These are phyloP conservation scores for Phoma sp. DNA, from an alignment of 2,329 filamentous ascomycete genomes.

Conservation along the genomic window DNA sequence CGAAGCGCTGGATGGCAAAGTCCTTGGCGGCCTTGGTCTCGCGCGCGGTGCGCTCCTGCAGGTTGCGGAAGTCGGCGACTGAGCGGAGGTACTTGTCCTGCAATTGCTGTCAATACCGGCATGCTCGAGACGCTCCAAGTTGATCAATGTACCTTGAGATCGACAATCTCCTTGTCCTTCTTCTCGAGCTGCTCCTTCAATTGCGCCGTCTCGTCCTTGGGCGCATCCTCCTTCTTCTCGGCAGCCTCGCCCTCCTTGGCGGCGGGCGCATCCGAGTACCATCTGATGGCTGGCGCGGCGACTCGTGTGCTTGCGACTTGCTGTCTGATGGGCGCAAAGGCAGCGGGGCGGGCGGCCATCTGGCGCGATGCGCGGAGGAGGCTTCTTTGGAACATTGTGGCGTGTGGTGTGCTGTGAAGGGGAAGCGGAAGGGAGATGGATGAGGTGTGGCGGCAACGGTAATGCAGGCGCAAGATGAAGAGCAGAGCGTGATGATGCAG, in stretches of 20 bases:
- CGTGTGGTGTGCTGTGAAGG: slow-evolving; percentile 8
- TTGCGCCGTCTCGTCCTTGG: slow-evolving; percentile 35
- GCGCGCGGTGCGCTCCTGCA: slow-evolving; percentile 91
- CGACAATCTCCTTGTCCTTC: slow-evolving; percentile 74
- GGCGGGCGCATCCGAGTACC: slow-evolving; percentile 57
- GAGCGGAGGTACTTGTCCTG: slow-evolving; percentile 95
- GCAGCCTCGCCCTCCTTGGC: slow-evolving; percentile 48
- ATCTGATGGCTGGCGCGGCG: slow-evolving; percentile 44
- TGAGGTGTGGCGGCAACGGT: background rate
- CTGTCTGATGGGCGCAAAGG: slow-evolving; percentile 45
- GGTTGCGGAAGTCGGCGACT: slow-evolving; percentile 96
- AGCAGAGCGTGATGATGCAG: slow-evolving; percentile 15
- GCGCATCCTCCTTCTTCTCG: slow-evolving; percentile 56
- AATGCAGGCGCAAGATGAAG: slow-evolving; percentile 2
- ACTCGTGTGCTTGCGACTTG: slow-evolving; percentile 41
- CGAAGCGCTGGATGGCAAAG: slow-evolving; percentile 94
- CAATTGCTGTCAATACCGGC: background rate
- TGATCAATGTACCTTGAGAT: slow-evolving; percentile 75
- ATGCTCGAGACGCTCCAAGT: background rate
- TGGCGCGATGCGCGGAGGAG: slow-evolving; percentile 55
- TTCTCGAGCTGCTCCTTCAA: slow-evolving; percentile 71
- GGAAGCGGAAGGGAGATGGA: background rate
- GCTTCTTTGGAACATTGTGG: slow-evolving; percentile 58
- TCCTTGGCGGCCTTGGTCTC: slow-evolving; percentile 86
- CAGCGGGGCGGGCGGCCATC: slow-evolving; percentile 50